A percentile compares a stretch with the other conserved stretches of the same genome.
Evolutionary conservation across 2,329 filamentous ascomycete species (phyloP).

Genomic region (Aspergillus novoparasiticus): DNA sequence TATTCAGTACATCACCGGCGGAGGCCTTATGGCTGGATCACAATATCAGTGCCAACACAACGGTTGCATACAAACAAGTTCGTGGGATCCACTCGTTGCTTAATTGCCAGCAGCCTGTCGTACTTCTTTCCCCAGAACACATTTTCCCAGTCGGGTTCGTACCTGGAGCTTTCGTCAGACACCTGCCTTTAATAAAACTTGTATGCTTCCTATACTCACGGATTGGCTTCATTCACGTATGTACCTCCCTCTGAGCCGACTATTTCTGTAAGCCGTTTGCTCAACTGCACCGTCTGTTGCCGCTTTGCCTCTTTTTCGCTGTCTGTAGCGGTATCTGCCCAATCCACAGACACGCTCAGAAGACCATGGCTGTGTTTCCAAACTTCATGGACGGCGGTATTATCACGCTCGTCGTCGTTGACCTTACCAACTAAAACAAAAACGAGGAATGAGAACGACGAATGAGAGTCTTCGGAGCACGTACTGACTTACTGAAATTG

Average conservation of each 20-base stretch:
- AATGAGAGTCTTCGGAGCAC: not conserved
- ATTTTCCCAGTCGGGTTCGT: constrained; percentile 5
- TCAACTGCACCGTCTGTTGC: not conserved
- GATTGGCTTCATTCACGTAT: constrained; percentile 7
- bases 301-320: not conserved
- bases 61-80: constrained; percentile 4
- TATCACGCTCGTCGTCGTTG: constrained; percentile 5
- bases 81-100: not conserved
- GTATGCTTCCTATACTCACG: not conserved
- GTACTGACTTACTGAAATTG: not conserved
- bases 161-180: not conserved
- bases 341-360: not conserved
- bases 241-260: constrained; percentile 4
- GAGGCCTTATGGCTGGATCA: not conserved
- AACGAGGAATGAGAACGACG: not conserved
- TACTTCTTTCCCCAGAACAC: constrained; percentile 9
- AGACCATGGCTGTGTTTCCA: constrained; percentile 5
- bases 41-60: constrained; percentile 2
- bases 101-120: not conserved
- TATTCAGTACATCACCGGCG: no score
- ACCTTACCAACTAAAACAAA: not conserved
- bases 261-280: not conserved
- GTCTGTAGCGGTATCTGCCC: not conserved
- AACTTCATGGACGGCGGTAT: not conserved
- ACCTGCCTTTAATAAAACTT: not conserved